Evolutionary conservation across 805 yeast species (phyloP).

Genomic region (Ogataea kodamae): DNA sequence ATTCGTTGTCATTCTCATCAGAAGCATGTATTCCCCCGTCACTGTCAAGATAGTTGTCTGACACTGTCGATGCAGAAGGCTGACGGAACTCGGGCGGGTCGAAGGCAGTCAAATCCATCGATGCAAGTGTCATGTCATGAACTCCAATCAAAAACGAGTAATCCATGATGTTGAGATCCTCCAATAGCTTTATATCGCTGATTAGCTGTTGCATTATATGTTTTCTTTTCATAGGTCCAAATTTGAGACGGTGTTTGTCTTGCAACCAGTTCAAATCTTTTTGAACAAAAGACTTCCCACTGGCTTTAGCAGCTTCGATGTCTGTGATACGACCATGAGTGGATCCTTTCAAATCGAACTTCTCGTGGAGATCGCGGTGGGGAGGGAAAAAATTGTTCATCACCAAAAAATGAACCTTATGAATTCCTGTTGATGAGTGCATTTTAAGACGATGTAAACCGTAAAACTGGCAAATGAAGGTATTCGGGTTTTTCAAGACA

Average conservation of each 20-base stretch:
- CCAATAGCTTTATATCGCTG: conserved; percentile 68
- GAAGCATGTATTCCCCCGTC: conserved; percentile 86
- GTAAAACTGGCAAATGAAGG: conserved; percentile 90
- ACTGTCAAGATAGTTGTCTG: conserved; percentile 20
- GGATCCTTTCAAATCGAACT: conserved; percentile 92
- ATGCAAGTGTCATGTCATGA: conserved; percentile 67
- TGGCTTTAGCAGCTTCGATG: conserved; percentile 30
- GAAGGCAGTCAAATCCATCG: conserved; percentile 27
- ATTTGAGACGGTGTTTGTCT: conserved; percentile 54
- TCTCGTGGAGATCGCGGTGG: conserved; percentile 75
- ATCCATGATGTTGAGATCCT: conserved; percentile 87
- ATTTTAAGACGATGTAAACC: conserved; percentile 92
- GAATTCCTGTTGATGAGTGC: conserved; percentile 54
- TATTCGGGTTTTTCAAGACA: conserved; percentile 79
- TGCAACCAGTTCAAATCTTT: conserved; percentile 91
- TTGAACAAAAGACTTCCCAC: conserved; percentile 44
- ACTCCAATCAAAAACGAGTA: conserved; percentile 87
- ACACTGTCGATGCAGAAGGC: conserved; percentile 13
- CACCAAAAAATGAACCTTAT: conserved; percentile 87
- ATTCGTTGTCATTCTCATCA: conserved; percentile 55
- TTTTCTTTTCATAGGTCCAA: conserved; percentile 69
- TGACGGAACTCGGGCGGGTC: conserved; percentile 24
- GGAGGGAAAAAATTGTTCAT: conserved; percentile 98
- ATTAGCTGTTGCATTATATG: conserved; percentile 66
- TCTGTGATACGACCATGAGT: conserved; percentile 71